Conservation (phyloP, 768 basidiomycete genomes). For the Collybia sp. region DNA sequence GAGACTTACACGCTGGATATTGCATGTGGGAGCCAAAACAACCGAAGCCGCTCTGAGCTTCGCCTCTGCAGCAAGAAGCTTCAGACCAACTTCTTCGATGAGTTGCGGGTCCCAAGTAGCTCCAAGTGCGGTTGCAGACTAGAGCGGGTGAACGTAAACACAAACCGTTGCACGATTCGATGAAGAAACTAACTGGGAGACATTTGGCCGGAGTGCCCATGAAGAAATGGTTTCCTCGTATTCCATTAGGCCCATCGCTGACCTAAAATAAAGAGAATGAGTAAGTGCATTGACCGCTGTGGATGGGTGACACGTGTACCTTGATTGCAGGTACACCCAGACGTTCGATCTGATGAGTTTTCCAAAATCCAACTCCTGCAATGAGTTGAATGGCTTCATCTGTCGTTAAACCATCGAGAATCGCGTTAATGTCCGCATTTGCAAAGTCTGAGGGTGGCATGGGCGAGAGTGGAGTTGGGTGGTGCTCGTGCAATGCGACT, state of each 20-base stretch:
- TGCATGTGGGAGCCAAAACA: constrained; percentile 77
- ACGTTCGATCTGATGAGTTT: constrained; percentile 60
- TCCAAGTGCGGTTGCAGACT: constrained; percentile 69
- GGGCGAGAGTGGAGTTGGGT: neutral
- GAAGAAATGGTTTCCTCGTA: constrained; percentile 72
- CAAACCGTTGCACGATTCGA: neutral
- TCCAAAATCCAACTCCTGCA: constrained; percentile 77
- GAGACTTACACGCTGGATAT: constrained; percentile 66
- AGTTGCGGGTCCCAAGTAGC: constrained; percentile 71
- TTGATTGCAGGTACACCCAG: constrained; percentile 72
- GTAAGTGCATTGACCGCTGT: neutral
- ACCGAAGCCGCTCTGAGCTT: constrained; percentile 66
- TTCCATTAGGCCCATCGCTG: constrained; percentile 79
- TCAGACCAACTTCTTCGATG: constrained; percentile 54
- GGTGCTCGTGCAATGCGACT: too few relatives aligned
- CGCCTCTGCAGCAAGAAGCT: constrained; percentile 67
- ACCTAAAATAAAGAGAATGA: constrained; percentile 43
- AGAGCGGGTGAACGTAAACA: neutral
- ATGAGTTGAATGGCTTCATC: constrained; percentile 73
- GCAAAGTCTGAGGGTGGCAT: constrained; percentile 74
- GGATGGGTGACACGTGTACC: constrained; percentile 22
- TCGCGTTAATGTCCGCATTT: constrained; percentile 51
- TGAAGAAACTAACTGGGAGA: constrained; percentile 44
- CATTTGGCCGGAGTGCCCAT: constrained; percentile 81
- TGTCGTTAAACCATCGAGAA: constrained; percentile 62